Base-by-base conservation (phyloP, 345 rosid genomes). In the Barbarea vulgaris region DNA sequence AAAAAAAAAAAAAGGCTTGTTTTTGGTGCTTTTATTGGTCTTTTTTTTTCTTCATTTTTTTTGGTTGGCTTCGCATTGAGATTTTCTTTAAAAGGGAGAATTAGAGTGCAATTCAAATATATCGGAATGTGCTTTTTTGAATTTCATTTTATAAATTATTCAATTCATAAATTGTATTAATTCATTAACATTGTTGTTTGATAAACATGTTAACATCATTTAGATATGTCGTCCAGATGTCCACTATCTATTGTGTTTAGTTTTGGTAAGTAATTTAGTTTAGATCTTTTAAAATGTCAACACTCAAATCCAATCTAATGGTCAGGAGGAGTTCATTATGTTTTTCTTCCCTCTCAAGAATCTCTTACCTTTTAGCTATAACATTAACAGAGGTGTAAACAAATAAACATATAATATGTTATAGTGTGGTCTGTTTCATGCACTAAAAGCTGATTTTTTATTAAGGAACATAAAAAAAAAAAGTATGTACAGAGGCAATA, bases 401-500 rank as follows among this genome's bases (percentile, higher is more conserved):
- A 19, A 53, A 44, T 28, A 15, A 44, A 5, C 2, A 4, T 11
- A n/a, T 30, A 27, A 27, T 24, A 21, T 48, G 4, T 15, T 21
- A 2, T 4, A 55, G 9, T 10, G 9, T 10, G 34, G 14, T 9
- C 60, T 21, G 60, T 24, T 21, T 71, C 53, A 53, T 64, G 64
- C 36, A 70, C 48, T 24, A 77, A 82, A 82, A 81, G 78, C 82
- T 84, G 73, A 79, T 10, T 27, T 84, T 13, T 79, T 88, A 87
- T 89, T 91, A 83, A 62, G 81, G 81, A 82, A 87, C 73, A 77
- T 71, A 75, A 84, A 86, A 27, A 27, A 24, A 24, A 24, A 24
- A 85, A 83, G 89, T 87, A 89, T 95, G 84, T 92, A 95, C 97
- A 95, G 67, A 88, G 81, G 83, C 81, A 83, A 79, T 77, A 78